Base-by-base conservation (phyloP, 805 yeast genomes). In the Metschnikowia henanensis region DNA sequence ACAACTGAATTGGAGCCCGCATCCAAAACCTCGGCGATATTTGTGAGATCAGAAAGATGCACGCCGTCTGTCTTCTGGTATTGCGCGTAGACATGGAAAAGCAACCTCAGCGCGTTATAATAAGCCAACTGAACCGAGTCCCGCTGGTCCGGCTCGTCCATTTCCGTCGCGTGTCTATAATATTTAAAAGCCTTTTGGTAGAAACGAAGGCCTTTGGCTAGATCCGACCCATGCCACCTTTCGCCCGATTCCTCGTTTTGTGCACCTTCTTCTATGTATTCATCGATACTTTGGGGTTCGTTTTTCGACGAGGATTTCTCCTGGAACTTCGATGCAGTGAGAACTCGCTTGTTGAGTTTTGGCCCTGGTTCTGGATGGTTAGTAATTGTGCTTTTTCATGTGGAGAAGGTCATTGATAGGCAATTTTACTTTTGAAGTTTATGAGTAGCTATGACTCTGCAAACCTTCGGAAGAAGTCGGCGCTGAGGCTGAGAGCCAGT, bases 241-340 rank as follows among this genome's bases (percentile, higher is more conserved):
- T 84, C 91, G 0, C 88, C 92, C n/a, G 79, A 74, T 46, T 84
- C 91, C 56, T 84, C 92, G 43, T 79, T 81, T 9, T 66, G 67
- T 0, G 81, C 70, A 1, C 81, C 92, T 39, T 64, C 64, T 25
- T 77, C 80, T n/a, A 82, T 67, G 40, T 55, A 73, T 4, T 81
- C 87, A 25, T 76, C 79, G 0, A 76, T 70, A 0, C 80, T 72
- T 29, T 43, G 30, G 1, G 51, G 51, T 16, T 30, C 36, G 5
- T 38, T 31, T 12, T 42, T 37, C 5, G 31, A 30, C 5, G 34
- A 20, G 2, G 19, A 6, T 12, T 9, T 9, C 4, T 33, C 37
- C n/a, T 25, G 18, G 6, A 28, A 21, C 9, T 23, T 33, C 10
- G 43, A 29, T 8, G 31, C 35, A 16, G 37, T 30, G 29, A 39